Evolutionary conservation across 805 yeast species (phyloP).

Genomic region (Wickerhamomyces sydowiorum): DNA sequence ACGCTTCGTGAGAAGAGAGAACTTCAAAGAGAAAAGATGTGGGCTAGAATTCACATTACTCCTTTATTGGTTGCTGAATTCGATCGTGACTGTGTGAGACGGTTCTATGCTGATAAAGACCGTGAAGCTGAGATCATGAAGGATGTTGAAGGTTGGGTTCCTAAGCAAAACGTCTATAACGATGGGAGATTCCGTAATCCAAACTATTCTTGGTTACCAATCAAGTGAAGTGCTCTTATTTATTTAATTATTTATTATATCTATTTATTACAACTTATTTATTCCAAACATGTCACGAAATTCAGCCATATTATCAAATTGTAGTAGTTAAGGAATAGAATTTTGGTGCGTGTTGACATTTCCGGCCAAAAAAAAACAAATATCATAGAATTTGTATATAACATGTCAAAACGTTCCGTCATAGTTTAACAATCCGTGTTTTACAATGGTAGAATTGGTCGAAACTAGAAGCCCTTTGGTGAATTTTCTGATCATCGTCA

Average conservation of each 20-base stretch:
- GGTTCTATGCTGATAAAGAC: conserved; percentile 57
- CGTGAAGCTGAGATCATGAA: conserved; percentile 67
- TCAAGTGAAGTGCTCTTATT: no score
- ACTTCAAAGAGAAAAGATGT: conserved; percentile 65
- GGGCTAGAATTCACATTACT: conserved; percentile 68
- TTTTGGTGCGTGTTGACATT: background rate
- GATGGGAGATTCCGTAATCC: conserved; percentile 34
- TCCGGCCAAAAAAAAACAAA: background rate
- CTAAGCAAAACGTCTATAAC: conserved; percentile 39
- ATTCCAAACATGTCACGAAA: background rate
- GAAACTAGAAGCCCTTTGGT: conserved; percentile 8
- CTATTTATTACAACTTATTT: conserved; percentile 3
- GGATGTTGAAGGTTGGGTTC: conserved; percentile 58
- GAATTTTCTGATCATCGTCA: conserved; percentile 16
- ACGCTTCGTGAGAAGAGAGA: conserved; percentile 76
- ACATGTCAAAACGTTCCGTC: no score
- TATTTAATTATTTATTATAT: conserved; percentile 6
- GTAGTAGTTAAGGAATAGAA: no score
- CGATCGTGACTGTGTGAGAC: conserved; percentile 72
- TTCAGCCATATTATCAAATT: no score
- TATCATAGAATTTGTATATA: background rate
- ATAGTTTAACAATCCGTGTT: no score
- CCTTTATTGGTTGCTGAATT: conserved; percentile 79
- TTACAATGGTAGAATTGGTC: background rate
- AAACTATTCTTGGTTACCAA: conserved; percentile 10